These are phyloP conservation scores for Globisporangium carolinianum DNA, from an alignment of 352 stramenopile genomes.

Conservation along the genomic window DNA sequence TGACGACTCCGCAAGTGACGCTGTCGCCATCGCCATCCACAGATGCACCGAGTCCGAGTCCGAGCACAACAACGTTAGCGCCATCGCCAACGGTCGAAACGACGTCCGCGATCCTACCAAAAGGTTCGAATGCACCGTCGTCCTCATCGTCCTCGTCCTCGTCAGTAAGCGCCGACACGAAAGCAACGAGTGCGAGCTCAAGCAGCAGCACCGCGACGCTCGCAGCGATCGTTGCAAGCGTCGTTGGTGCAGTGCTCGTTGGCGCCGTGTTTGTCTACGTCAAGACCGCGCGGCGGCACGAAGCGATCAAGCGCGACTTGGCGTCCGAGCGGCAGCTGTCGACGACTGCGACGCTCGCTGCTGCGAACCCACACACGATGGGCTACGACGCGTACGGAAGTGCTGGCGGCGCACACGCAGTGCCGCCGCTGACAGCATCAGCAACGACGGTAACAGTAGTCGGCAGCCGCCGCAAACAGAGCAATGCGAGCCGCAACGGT, in stretches of 20 bases:
- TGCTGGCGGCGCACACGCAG: conserved; percentile 1
- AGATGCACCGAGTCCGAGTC: too few species aligned
- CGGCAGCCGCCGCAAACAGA: background rate
- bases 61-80: too few species aligned
- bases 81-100: conserved; percentile 6
- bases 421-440: too few species aligned
- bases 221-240: conserved; percentile 35
- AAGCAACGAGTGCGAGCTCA: conserved; percentile 9
- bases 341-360: background rate
- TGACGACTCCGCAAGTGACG: too few species aligned
- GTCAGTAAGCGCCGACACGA: conserved; percentile 19
- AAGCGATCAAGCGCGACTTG: conserved; percentile 30
- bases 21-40: conserved; percentile 13
- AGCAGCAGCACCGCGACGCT: conserved; percentile 31
- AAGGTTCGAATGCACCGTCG: conserved; percentile 5
- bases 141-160: too few species aligned
- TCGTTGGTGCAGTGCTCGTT: conserved; percentile 34
- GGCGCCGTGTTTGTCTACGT: conserved; percentile 49
- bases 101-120: too few species aligned
- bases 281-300: conserved; percentile 22
- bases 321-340: conserved; percentile 8
- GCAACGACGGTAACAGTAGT: background rate
- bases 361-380: too few species aligned
- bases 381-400: conserved; percentile 8
- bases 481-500: background rate